These are phyloP conservation scores for Solanum lignicaule DNA, from an alignment of 257 asterid species.

Conservation along the genomic window DNA sequence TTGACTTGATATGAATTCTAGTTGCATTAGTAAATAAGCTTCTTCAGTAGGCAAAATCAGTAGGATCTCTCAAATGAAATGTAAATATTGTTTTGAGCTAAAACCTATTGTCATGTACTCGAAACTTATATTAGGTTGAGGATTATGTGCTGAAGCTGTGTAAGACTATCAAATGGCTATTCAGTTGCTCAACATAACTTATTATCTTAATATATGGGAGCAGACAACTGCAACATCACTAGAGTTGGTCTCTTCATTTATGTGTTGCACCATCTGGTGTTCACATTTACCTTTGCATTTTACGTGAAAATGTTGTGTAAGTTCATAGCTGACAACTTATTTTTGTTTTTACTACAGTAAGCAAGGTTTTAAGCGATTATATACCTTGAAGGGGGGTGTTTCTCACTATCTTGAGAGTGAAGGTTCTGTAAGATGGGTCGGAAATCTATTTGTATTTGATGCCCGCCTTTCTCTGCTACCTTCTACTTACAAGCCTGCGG, in stretches of 20 bases:
- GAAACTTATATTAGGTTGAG: not conserved
- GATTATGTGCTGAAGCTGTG: not conserved
- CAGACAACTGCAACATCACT: not conserved
- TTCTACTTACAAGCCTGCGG: constrained; percentile 46
- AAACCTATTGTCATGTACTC: not conserved
- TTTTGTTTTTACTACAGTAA: constrained; percentile 27
- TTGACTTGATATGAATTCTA: not conserved
- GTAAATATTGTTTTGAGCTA: not conserved
- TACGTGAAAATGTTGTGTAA: not conserved
- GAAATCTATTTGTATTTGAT: constrained; percentile 86
- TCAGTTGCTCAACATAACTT: not conserved
- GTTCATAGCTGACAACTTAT: not conserved
- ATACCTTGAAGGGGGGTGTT: constrained; percentile 82
- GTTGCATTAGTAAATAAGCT: not conserved
- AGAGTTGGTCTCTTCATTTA: not conserved
- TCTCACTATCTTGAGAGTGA: constrained; percentile 72
- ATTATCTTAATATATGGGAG: not conserved
- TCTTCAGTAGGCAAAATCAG: not conserved
- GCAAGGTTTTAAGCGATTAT: constrained; percentile 68
- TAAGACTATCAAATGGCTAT: not conserved
- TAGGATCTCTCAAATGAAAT: not conserved
- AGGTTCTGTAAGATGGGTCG: constrained; percentile 79
- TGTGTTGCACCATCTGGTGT: not conserved
- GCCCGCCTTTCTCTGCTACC: constrained; percentile 86
- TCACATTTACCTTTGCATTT: not conserved